Base-by-base conservation (phyloP, 495 filamentous ascomycete species). In the Parathielavia hyrcaniae region DNA sequence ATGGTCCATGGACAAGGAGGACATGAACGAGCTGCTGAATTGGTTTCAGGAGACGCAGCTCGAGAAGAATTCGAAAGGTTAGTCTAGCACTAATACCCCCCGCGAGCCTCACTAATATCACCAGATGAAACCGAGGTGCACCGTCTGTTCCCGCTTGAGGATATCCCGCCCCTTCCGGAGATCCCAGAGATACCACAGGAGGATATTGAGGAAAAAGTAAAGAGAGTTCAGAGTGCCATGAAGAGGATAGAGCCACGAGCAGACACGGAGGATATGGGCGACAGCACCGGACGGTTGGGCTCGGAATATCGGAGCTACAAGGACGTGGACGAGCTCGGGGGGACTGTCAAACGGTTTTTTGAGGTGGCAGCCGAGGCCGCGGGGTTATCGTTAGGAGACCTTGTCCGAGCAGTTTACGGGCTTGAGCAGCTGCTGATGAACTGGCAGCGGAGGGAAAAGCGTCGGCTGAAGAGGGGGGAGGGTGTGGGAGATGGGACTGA, bases 31-130 rank as follows among this genome's bases (percentile, higher is more conserved):
- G 50, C 95, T 95, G 58, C 76, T 98, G 77, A 83, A 91, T 68
- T 97, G 89, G 88, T 95, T 89, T 64, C 86, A 92, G 67, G 79
- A 81, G 61, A 89, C 76, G 32, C 95, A 85, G 81, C 65, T 87
- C 53, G 71, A 79, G 17, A 63, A 65, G 13, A 68, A 74, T 19
- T 65, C 69, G 7, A 74, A 71, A 61, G 72, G 78, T 81, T 67
- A 53, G 65, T 56, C 26, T 11, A 17, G 22, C 9, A 41, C 32
- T 35, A 8, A 4, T 6, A 30, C 26, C 30, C 30, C 10, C 5
- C 14, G 46, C 38, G 16, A 1, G 20, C 16, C 14, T 7, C 22
- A 30, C 61, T 56, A 50, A 60, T 38, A 19, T 30, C 5, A 26
- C 16, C 35, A 65, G 65, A 52, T 30, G 64, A 72, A 39, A 67